Evolutionary conservation across 768 basidiomycete genomes (phyloP).

Genomic region (Lactifluus volemus): DNA sequence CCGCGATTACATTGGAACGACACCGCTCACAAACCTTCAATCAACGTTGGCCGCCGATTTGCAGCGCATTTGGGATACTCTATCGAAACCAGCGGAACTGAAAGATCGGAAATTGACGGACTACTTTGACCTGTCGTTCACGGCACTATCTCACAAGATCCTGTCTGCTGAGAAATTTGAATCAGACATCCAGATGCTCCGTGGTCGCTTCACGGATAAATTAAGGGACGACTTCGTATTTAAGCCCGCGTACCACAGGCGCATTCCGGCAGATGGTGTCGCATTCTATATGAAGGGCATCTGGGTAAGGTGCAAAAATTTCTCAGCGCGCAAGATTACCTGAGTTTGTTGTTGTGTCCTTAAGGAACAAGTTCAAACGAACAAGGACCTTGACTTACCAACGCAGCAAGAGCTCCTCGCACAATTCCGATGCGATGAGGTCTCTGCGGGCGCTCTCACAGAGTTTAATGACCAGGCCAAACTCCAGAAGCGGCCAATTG

Average conservation of each 20-base stretch:
- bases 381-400: constrained; percentile 25
- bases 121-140: constrained; percentile 94
- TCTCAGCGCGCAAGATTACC: not conserved
- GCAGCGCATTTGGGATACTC: constrained; percentile 81
- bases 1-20: constrained; percentile 90
- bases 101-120: constrained; percentile 68
- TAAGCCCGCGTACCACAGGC: constrained; percentile 90
- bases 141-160: constrained; percentile 91
- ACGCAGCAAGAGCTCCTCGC: constrained; percentile 97
- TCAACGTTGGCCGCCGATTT: constrained; percentile 85
- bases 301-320: constrained; percentile 59
- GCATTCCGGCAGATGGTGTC: constrained; percentile 98
- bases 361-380: constrained; percentile 21
- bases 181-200: constrained; percentile 55
- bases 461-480: constrained; percentile 81
- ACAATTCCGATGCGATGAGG: constrained; percentile 98
- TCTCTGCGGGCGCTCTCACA: constrained; percentile 66
- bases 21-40: constrained; percentile 83
- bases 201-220: constrained; percentile 72
- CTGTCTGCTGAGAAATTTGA: constrained; percentile 89
- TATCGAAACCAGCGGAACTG: constrained; percentile 88
- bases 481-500: constrained; percentile 74
- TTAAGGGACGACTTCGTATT: constrained; percentile 66
- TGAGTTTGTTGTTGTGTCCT: not conserved
- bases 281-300: constrained; percentile 96